Evolutionary conservation across 2,329 filamentous ascomycete genomes (phyloP), one percentile per base, ranked within the genome.

Genomic region (Hymenoscyphus scutula): DNA sequence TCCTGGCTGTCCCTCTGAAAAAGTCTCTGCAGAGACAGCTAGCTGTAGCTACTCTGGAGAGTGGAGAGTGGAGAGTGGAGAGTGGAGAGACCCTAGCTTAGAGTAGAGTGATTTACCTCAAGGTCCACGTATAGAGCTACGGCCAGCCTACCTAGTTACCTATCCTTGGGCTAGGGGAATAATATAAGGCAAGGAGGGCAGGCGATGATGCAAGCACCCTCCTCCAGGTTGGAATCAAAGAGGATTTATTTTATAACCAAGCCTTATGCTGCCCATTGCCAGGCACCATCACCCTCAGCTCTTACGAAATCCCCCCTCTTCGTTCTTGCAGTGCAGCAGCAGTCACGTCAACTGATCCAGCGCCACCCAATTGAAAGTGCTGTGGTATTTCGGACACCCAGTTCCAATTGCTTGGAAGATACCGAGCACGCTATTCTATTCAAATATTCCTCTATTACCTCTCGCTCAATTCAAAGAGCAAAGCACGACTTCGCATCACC

Each of bases 401-500:
- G n/a, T 7, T 25, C n/a, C n/a, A n/a, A n/a, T n/a, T n/a, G 19
- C 41, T 48, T 48, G 19, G 19, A 13, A 48, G 4, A 2, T 23
- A 48, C 41, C 41, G 41, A 23, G 19, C 41, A 48, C 41, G 41
- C 41, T 23, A 48, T 48, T 48, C 19, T 23, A 23, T 48, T 48
- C 19, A 48, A 23, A 10, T 23, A 48, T 48, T 23, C 19, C 11
- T 48, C 41, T 19, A 48, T 23, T 19, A 23, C 8, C n/a, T 3
- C 41, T 48, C 41, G 23, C 41, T 48, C 41, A 48, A 48, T 48
- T 48, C 23, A 7, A 23, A 48, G 41, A 48, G 41, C 6, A 48
- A 48, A 48, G 41, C 41, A 48, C 41, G 41, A 48, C 41, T 48
- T 48, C 41, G 23, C 41, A 23, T 48, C 41, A 48, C 38, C 41